These are phyloP conservation scores for Beauveria brongniartii DNA, from an alignment of 2,329 filamentous ascomycete genomes.

Conservation along the genomic window DNA sequence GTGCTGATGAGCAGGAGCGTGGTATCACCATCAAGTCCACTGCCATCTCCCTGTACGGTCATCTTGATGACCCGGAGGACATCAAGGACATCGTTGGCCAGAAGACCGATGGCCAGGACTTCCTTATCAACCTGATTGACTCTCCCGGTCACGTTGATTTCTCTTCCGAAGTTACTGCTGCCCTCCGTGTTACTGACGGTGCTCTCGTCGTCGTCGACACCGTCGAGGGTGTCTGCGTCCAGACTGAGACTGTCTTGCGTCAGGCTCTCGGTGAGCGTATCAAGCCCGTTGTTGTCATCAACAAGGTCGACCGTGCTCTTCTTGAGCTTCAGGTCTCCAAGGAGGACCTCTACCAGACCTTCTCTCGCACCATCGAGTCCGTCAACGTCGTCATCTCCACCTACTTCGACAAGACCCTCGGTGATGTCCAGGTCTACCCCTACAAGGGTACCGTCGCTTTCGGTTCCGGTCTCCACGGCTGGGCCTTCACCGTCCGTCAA, in stretches of 20 bases:
- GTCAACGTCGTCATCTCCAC: constrained; percentile 99
- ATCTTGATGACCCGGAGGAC: constrained; percentile 73
- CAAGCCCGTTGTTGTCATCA: constrained; percentile 99
- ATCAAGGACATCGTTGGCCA: constrained; percentile 88
- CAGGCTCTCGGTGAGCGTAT: constrained; percentile 99
- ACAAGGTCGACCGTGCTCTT: constrained; percentile 99
- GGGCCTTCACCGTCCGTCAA: constrained; percentile 98
- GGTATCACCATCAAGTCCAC: constrained; percentile 99
- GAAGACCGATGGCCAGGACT: constrained; percentile 85
- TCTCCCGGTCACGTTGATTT: constrained; percentile 99
- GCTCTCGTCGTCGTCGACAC: constrained; percentile 99
- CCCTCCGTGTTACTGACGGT: constrained; percentile 99
- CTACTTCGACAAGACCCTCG: constrained; percentile 93
- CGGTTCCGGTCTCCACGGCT: constrained; percentile 99
- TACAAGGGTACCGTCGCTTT: constrained; percentile 97
- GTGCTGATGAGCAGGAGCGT: constrained; percentile 97
- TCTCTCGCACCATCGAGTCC: constrained; percentile 98
- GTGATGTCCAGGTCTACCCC: constrained; percentile 98
- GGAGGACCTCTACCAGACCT: constrained; percentile 99
- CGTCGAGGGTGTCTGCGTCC: constrained; percentile 98
- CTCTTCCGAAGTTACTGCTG: constrained; percentile 98
- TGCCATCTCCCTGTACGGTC: constrained; percentile 94
- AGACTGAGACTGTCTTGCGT: constrained; percentile 98
- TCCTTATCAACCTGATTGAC: constrained; percentile 99
- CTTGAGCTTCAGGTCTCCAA: constrained; percentile 97